Percentiles rank a stretch among this genome's conserved stretches.
Conservation (phyloP, 148 eudicot genomes). For the Silene latifolia region DNA sequence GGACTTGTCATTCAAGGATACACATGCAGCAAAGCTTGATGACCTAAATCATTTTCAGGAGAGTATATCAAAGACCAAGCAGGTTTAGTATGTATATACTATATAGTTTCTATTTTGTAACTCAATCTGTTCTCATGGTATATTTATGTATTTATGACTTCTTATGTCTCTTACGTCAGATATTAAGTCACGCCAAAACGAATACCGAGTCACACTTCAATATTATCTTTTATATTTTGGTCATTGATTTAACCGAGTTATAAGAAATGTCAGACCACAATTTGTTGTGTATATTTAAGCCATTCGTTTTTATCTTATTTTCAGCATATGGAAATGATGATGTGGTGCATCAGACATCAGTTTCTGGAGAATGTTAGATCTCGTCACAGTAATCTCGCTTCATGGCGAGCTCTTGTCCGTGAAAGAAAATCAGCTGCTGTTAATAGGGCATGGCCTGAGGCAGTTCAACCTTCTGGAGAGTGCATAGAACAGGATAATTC, state of each 20-base stretch:
- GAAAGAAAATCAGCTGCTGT: slow-evolving; percentile 79
- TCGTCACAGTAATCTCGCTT: slow-evolving; percentile 38
- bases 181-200: background rate
- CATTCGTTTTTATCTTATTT: slow-evolving; percentile 16
- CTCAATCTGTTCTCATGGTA: background rate
- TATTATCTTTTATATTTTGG: background rate
- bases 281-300: background rate
- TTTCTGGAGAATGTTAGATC: slow-evolving; percentile 67
- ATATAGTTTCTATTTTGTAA: slow-evolving; percentile 10
- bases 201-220: background rate
- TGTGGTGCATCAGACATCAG: slow-evolving; percentile 79
- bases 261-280: background rate
- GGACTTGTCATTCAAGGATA: slow-evolving; percentile 75
- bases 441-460: slow-evolving; percentile 81
- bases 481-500: slow-evolving; percentile 30
- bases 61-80: slow-evolving; percentile 79
- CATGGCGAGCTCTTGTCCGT: slow-evolving; percentile 61
- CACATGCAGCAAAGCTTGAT: slow-evolving; percentile 76
- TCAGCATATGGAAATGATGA: slow-evolving; percentile 93
- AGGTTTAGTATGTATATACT: slow-evolving; percentile 62
- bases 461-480: slow-evolving; percentile 38
- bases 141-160: background rate
- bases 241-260: background rate
- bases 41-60: slow-evolving; percentile 83
- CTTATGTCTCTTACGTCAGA: background rate